These are phyloP conservation scores for Aspergillus persii DNA, from an alignment of 2,329 filamentous ascomycete species.

Conservation along the genomic window DNA sequence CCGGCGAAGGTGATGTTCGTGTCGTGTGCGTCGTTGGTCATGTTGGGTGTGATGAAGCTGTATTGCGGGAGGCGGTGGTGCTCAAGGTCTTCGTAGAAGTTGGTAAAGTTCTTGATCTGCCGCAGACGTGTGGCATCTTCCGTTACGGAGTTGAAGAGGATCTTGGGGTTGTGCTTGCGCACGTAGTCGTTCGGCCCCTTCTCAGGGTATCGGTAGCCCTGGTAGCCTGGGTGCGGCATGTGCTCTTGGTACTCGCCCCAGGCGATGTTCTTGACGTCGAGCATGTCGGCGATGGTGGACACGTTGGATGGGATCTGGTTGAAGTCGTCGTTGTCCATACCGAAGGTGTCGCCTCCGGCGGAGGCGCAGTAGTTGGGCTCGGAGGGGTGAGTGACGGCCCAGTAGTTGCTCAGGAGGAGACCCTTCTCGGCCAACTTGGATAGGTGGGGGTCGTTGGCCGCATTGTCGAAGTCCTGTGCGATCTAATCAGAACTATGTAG, in stretches of 20 bases:
- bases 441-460: constrained; percentile 54
- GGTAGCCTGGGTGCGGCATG: constrained; percentile 71
- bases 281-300: constrained; percentile 66
- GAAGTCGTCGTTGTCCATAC: constrained; percentile 67
- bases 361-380: constrained; percentile 74
- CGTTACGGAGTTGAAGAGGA: constrained; percentile 66
- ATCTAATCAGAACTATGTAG: neutral
- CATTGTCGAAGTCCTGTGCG: constrained; percentile 57
- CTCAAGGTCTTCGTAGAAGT: constrained; percentile 67
- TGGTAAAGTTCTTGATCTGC: constrained; percentile 70
- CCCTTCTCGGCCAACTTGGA: constrained; percentile 45
- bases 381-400: constrained; percentile 67
- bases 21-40: constrained; percentile 72
- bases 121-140: constrained; percentile 58
- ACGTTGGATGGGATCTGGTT: constrained; percentile 59
- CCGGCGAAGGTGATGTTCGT: constrained; percentile 67
- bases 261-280: constrained; percentile 62
- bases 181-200: constrained; percentile 72
- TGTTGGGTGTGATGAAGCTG: constrained; percentile 53
- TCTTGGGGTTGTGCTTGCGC: constrained; percentile 72
- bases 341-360: constrained; percentile 70
- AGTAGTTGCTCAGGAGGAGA: constrained; percentile 60
- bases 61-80: constrained; percentile 67
- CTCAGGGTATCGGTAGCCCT: constrained; percentile 59
- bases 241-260: constrained; percentile 78